Evolutionary conservation across 768 basidiomycete genomes (phyloP).

Genomic region (Leccinum fibrillosum): DNA sequence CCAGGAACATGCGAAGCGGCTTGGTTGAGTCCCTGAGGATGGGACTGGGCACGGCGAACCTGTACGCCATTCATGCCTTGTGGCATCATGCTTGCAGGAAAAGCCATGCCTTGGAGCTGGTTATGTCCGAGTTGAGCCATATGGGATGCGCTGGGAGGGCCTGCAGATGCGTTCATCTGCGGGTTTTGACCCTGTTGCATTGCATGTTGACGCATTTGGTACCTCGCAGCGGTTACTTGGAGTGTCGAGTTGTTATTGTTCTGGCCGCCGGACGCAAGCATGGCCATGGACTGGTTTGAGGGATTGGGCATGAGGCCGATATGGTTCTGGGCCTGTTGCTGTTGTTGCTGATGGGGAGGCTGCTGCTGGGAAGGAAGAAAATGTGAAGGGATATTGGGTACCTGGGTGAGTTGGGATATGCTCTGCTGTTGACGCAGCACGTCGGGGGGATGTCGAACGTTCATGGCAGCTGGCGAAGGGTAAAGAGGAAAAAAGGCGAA

Average conservation of each 20-base stretch:
- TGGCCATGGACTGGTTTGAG: slow-evolving; percentile 36
- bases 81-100: slow-evolving; percentile 42
- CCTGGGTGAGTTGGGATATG: slow-evolving; percentile 38
- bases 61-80: slow-evolving; percentile 34
- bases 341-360: slow-evolving; percentile 32
- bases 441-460: slow-evolving; percentile 42
- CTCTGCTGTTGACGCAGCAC: slow-evolving; percentile 44
- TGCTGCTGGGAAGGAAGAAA: slow-evolving; percentile 39
- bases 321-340: slow-evolving; percentile 32
- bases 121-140: slow-evolving; percentile 31
- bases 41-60: slow-evolving; percentile 56
- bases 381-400: slow-evolving; percentile 34
- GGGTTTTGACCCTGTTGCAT: slow-evolving; percentile 38
- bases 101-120: slow-evolving; percentile 41
- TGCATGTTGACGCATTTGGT: slow-evolving; percentile 35
- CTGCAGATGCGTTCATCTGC: slow-evolving; percentile 32
- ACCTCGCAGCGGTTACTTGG: slow-evolving; percentile 24
- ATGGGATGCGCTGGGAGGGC: slow-evolving; percentile 27
- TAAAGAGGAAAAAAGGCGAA: not conserved
- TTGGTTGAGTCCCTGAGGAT: slow-evolving; percentile 47
- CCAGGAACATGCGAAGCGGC: slow-evolving; percentile 32
- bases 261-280: slow-evolving; percentile 34
- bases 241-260: slow-evolving; percentile 18
- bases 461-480: slow-evolving; percentile 37
- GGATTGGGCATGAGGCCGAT: slow-evolving; percentile 37